These are phyloP conservation scores for Debaryomyces fabryi DNA, from an alignment of 1,139 yeast species.

Conservation along the genomic window DNA sequence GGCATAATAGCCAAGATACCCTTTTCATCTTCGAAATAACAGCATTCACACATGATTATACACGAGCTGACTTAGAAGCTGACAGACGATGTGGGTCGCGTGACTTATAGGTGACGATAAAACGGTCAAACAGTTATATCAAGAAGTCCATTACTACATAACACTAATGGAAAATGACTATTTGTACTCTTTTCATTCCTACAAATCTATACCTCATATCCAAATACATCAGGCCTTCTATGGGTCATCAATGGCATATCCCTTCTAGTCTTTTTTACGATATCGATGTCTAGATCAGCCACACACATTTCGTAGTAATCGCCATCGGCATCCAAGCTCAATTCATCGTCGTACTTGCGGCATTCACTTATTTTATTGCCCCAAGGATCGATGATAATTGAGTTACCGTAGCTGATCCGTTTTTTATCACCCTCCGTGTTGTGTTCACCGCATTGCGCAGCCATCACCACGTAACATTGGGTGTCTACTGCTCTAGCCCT, in stretches of 20 bases:
- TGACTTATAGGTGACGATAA: background rate
- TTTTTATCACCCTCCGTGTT: constrained; percentile 36
- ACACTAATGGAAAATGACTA: too few relatives aligned
- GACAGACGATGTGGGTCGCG: background rate
- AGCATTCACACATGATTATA: background rate
- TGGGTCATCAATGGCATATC: constrained; percentile 80
- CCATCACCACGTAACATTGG: constrained; percentile 85
- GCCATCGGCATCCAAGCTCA: constrained; percentile 50
- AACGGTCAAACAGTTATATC: too few relatives aligned
- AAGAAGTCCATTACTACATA: background rate
- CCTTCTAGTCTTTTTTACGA: constrained; percentile 51
- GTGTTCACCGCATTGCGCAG: constrained; percentile 89
- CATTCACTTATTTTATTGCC: constrained; percentile 74
- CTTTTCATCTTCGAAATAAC: background rate
- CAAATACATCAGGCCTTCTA: constrained; percentile 62
- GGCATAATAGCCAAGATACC: background rate
- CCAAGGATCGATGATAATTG: constrained; percentile 89
- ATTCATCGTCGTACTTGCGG: constrained; percentile 29
- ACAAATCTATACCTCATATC: constrained; percentile 23
- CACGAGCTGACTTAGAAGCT: background rate
- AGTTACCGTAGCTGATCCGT: constrained; percentile 78
- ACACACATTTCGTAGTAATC: constrained; percentile 57
- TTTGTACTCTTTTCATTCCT: background rate
- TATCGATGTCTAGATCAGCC: constrained; percentile 69
- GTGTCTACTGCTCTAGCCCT: constrained; percentile 85